Evolutionary conservation across 2,329 filamentous ascomycete species (phyloP), one percentile per base, ranked within the genome.

Genomic region (Monosporascus sp.): DNA sequence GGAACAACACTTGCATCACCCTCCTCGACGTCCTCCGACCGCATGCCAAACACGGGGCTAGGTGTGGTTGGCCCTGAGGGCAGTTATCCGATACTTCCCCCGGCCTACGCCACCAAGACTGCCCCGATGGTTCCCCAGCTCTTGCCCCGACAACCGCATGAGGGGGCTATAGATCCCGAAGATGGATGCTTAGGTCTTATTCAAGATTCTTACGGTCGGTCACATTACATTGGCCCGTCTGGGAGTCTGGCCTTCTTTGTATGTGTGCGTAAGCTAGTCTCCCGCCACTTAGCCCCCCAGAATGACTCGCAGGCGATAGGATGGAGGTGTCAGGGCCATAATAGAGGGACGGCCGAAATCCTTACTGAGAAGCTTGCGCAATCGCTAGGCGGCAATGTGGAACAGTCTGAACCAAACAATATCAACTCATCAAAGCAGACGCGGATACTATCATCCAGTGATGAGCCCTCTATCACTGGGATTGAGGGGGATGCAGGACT

Each of bases 181-280:
- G 24, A 38, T 5, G 55, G 54, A n/a, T 53, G 38, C 17, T 53
- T 54, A 17, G 54, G 56, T 18, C 55, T 63, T 48, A 55, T 62
- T 45, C 14, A 55, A 35, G 62, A 64, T 48, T 57, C 58, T 5
- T 58, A 52, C 11, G 62, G 61, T 9, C 55, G 57, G 26, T 52
- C 61, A 2, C 61, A 64, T 24, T 64, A 63, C 28, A 59, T 64
- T 40, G 62, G 62, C 2, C 59, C 62, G 7, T 59, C 56, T 7
- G 62, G 62, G 5, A 58, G 56, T 31, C 54, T 63, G 26, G 55
- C 58, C 7, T 60, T 58, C 37, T 61, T 63, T 41, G 54, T 51
- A 1, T 56, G 52, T 15, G 56, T 63, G 49, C 59, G 61, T 3
- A 55, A 63, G n/a, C 15, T 63, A 14, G 57, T 62, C 28, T 41